These are phyloP conservation scores for Aspergillus sp. DNA, from an alignment of 2,329 filamentous ascomycete species.

Conservation along the genomic window DNA sequence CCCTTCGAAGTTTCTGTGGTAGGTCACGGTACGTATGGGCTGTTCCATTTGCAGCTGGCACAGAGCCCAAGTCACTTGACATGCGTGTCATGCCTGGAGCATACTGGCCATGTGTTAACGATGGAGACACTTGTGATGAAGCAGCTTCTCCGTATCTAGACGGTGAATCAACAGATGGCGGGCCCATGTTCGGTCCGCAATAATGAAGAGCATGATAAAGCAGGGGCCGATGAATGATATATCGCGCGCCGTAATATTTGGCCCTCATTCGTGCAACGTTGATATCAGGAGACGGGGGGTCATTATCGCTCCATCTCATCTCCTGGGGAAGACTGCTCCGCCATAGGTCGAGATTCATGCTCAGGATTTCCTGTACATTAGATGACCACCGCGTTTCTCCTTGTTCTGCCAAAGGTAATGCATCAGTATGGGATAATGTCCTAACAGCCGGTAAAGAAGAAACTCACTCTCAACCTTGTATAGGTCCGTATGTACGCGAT, in stretches of 20 bases:
- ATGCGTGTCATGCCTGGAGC: constrained; percentile 32
- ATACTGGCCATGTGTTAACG: constrained; percentile 29
- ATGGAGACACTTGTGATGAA: constrained; percentile 38
- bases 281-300: constrained; percentile 72
- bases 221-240: constrained; percentile 85
- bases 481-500: constrained; percentile 55
- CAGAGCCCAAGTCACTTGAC: constrained; percentile 33
- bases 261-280: constrained; percentile 80
- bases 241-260: constrained; percentile 91
- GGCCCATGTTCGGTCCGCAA: constrained; percentile 41
- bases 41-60: not conserved
- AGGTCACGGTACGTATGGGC: constrained; percentile 25
- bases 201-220: constrained; percentile 60
- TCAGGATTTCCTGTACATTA: constrained; percentile 42
- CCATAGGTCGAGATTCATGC: constrained; percentile 55
- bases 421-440: not conserved
- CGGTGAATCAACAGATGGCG: constrained; percentile 32
- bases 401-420: constrained; percentile 20
- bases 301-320: constrained; percentile 65
- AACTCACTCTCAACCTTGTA: constrained; percentile 46
- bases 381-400: constrained; percentile 37
- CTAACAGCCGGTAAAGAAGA: not conserved
- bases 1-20: constrained; percentile 50
- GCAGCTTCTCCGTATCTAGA: constrained; percentile 22
- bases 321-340: constrained; percentile 48